Evolutionary conservation across 2,329 filamentous ascomycete species (phyloP).

Genomic region (Aureobasidium subglaciale): DNA sequence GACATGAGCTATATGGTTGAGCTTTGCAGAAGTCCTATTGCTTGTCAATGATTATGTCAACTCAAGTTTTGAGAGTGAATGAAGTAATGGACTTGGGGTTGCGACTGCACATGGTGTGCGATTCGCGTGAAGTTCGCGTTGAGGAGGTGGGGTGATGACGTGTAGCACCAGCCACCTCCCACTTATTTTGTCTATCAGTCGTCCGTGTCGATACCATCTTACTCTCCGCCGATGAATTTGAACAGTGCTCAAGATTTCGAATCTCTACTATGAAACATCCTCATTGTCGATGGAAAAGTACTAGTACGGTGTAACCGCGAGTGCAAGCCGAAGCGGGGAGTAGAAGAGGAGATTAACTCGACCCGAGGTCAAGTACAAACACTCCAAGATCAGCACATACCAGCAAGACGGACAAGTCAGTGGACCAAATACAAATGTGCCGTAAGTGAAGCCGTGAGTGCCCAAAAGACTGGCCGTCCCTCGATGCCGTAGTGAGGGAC

Average conservation of each 20-base stretch:
- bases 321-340: conserved; percentile 4
- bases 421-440: background rate
- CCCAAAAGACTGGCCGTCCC: no score
- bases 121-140: no score
- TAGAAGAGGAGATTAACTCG: background rate
- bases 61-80: no score
- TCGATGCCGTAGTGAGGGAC: background rate
- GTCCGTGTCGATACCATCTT: background rate
- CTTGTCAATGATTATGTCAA: no score
- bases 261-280: no score
- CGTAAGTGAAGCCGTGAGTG: background rate
- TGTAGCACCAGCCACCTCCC: no score
- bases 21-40: background rate
- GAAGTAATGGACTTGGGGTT: no score
- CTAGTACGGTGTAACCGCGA: background rate
- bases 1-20: background rate
- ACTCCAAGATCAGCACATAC: background rate
- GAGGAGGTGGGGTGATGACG: no score
- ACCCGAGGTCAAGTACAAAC: background rate
- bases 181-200: no score
- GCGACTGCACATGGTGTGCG: no score
- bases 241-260: no score
- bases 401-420: background rate
- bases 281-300: background rate
- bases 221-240: background rate